phyloP scores from a whole-genome alignment of 768 basidiomycete genomes.

The Suillus bovinus region DNA sequence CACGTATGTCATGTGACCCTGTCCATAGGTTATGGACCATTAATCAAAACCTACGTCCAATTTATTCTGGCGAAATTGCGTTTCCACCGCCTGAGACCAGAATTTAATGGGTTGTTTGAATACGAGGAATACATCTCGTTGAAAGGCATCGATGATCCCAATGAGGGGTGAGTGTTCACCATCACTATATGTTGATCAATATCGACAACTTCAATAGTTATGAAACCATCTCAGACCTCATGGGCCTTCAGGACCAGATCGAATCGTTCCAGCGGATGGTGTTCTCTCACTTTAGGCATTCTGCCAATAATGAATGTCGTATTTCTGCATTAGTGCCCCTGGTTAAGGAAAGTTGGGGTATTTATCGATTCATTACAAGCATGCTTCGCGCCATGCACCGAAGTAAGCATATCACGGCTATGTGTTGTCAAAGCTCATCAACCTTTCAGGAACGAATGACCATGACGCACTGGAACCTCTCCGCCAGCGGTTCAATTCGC shows the following conservation, averaged over 20 bases:
- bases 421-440: constrained; percentile 9
- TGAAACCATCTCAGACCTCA: constrained; percentile 96
- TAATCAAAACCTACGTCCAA: constrained; percentile 95
- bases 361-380: constrained; percentile 97
- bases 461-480: constrained; percentile 88
- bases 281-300: constrained; percentile 90
- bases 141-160: constrained; percentile 97
- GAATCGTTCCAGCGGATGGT: constrained; percentile 98
- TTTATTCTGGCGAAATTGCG: constrained; percentile 94
- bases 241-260: constrained; percentile 98
- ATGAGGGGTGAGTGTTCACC: constrained; percentile 79
- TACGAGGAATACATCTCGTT: constrained; percentile 98
- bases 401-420: constrained; percentile 47
- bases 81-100: constrained; percentile 92
- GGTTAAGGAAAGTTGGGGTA: constrained; percentile 99
- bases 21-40: constrained; percentile 77
- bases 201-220: constrained; percentile 56
- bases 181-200: constrained; percentile 6
- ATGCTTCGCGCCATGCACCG: constrained; percentile 98
- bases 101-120: constrained; percentile 98
- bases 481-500: constrained; percentile 81
- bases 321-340: constrained; percentile 95
- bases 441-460: constrained; percentile 76
- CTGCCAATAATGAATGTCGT: constrained; percentile 94
- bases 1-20: constrained; percentile 1